phyloP scores from a whole-genome alignment of 306 rosid species.

The Erythrophleum fordii region DNA sequence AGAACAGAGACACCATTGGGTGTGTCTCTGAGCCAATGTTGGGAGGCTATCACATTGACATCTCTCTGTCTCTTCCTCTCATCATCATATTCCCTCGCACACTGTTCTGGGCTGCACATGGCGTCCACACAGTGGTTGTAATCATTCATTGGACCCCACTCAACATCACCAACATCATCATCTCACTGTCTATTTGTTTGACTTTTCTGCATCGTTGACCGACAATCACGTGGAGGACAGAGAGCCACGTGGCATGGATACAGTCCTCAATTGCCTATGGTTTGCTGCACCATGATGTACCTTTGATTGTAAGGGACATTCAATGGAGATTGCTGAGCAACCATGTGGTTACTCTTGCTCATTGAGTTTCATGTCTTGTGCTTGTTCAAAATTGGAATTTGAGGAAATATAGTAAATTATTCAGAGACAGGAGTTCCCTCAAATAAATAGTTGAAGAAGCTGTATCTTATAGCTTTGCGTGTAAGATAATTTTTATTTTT shows the following conservation, averaged over 20 bases:
- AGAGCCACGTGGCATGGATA: not conserved
- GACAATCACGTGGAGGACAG: not conserved
- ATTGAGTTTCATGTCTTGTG: not conserved
- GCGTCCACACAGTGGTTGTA: not conserved
- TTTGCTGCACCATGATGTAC: not conserved
- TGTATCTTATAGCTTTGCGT: not conserved
- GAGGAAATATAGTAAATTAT: not conserved
- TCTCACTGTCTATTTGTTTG: not conserved
- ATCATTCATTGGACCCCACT: slow-evolving; percentile 16
- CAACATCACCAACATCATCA: not conserved
- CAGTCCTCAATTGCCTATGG: no score
- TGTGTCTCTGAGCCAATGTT: not conserved
- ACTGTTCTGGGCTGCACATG: not conserved
- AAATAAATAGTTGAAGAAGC: not conserved
- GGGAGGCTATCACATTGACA: not conserved
- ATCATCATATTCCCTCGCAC: slow-evolving; percentile 3
- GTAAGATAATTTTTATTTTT: not conserved
- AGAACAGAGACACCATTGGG: not conserved
- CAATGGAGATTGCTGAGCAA: slow-evolving; percentile 17
- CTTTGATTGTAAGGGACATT: slow-evolving; percentile 26
- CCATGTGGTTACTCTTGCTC: not conserved
- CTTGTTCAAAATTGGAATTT: no score
- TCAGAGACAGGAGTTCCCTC: not conserved
- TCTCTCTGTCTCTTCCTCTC: not conserved
- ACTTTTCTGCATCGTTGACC: not conserved